phyloP scores from a whole-genome alignment of 495 filamentous ascomycete species.

The Aspergillus egyptiacus region DNA sequence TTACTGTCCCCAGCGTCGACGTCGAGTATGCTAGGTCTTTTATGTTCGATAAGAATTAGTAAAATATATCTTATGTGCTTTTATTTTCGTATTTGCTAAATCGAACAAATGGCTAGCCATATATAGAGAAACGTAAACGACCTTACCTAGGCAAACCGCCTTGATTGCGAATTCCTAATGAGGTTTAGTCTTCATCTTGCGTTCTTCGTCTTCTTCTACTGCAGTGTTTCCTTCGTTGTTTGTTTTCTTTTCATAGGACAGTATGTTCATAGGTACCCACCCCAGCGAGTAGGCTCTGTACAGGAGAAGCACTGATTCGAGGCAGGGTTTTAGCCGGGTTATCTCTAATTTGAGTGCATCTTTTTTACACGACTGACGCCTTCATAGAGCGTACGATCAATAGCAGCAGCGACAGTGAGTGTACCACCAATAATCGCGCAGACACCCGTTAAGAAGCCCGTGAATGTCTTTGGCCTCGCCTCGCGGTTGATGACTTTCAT shows the following conservation, averaged over 20 bases:
- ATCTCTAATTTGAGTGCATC: slow-evolving; percentile 55
- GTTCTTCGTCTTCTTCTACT: background rate
- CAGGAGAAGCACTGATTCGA: slow-evolving; percentile 2
- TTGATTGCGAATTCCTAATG: background rate
- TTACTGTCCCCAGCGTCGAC: no score
- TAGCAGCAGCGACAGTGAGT: slow-evolving; percentile 86
- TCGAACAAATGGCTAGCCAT: background rate
- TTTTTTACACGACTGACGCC: slow-evolving; percentile 80
- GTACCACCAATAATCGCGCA: slow-evolving; percentile 95
- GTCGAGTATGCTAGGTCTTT: no score
- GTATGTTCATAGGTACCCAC: no score
- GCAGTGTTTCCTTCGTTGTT: background rate
- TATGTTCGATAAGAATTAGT: no score
- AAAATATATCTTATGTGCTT: no score
- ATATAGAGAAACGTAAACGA: background rate
- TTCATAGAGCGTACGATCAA: slow-evolving; percentile 90
- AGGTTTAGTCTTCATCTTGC: background rate
- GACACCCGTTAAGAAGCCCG: slow-evolving; percentile 85
- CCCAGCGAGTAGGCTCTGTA: background rate
- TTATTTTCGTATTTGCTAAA: no score
- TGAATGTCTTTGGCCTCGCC: slow-evolving; percentile 77
- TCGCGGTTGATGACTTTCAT: slow-evolving; percentile 99
- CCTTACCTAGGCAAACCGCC: background rate
- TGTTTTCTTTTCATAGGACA: background rate
- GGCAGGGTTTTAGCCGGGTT: background rate